A percentile compares a stretch with the other conserved stretches of the same genome.
These are phyloP conservation scores for Cymbopogon citratus DNA, from an alignment of 176 grass and related monocot genomes.

Conservation along the genomic window DNA sequence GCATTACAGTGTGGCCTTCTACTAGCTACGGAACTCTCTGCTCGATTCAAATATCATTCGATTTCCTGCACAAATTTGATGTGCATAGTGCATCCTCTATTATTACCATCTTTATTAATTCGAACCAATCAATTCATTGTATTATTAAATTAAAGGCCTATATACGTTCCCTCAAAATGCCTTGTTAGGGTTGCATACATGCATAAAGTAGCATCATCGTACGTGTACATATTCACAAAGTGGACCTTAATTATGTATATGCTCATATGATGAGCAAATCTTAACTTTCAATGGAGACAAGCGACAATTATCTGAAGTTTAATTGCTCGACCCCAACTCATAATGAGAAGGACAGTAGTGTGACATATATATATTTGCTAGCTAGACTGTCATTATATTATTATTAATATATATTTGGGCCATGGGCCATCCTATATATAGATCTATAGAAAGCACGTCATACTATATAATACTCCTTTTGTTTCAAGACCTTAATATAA, in stretches of 20 bases:
- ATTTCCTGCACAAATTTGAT: not conserved
- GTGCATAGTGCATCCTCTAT: not conserved
- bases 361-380: slow-evolving; percentile 20
- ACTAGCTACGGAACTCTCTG: not conserved
- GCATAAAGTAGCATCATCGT: too few species aligned
- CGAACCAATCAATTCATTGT: not conserved
- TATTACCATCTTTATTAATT: not conserved
- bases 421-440: slow-evolving; percentile 20
- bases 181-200: too few species aligned
- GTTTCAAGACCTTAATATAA: not conserved
- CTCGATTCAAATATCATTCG: not conserved
- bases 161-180: too few species aligned
- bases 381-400: slow-evolving; percentile 16
- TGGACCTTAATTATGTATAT: too few species aligned
- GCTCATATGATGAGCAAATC: not conserved
- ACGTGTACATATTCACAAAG: too few species aligned
- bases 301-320: not conserved
- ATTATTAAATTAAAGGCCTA: too few species aligned
- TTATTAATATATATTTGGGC: not conserved
- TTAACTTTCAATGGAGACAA: not conserved
- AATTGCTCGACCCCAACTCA: slow-evolving; percentile 5
- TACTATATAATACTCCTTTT: not conserved
- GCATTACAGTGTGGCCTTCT: not conserved
- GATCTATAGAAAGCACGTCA: not conserved
- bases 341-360: not conserved